A percentile compares a stretch with the other conserved stretches of the same genome.
Evolutionary conservation across 1,139 yeast genomes (phyloP).

Genomic region (Saccharomyces uvarum): DNA sequence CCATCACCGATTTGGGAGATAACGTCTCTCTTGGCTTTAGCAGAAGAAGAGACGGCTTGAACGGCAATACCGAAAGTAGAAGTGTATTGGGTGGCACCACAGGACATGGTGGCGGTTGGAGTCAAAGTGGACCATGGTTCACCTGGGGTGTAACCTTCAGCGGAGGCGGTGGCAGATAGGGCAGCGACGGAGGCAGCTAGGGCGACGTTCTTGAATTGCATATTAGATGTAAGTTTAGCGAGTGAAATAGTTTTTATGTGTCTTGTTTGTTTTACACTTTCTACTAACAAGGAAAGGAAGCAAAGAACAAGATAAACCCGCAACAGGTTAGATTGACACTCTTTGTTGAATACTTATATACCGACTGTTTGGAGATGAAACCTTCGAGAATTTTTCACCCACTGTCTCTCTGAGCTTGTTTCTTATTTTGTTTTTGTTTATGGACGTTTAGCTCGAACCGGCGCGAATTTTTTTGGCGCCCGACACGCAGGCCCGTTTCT

Average conservation of each 20-base stretch:
- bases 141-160: slow-evolving; percentile 31
- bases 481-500: not conserved
- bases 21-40: slow-evolving; percentile 16
- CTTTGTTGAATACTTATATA: not conserved
- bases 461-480: slow-evolving; percentile 1
- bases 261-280: not conserved
- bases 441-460: not conserved
- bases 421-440: not conserved
- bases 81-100: slow-evolving; percentile 40
- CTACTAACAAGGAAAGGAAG: not conserved
- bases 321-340: not conserved
- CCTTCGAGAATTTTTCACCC: slow-evolving; percentile 1
- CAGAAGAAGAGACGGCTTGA: slow-evolving; percentile 18
- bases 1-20: slow-evolving; percentile 18
- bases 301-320: not conserved
- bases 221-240: slow-evolving; percentile 7
- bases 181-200: slow-evolving; percentile 27
- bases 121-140: slow-evolving; percentile 35
- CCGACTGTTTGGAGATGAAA: not conserved
- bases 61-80: slow-evolving; percentile 42
- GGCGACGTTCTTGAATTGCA: slow-evolving; percentile 29
- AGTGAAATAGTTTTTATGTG: not conserved
- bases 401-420: not conserved
- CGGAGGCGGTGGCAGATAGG: slow-evolving; percentile 23
- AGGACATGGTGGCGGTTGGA: slow-evolving; percentile 31